Conservation (phyloP, 2,329 filamentous ascomycete species). For the Beauveria varroae region DNA sequence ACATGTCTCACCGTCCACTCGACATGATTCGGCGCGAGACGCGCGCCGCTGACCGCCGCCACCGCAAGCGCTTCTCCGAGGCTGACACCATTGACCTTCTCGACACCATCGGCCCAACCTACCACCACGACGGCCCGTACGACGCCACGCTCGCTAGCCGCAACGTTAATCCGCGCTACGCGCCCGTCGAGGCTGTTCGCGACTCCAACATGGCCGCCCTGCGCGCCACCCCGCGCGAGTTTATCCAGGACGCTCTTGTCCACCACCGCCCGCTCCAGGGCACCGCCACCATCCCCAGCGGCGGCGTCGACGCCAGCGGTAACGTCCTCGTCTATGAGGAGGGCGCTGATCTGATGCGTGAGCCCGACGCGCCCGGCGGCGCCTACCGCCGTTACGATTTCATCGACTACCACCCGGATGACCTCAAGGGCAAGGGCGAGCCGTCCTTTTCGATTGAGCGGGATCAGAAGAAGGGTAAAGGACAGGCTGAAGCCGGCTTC, state of each 20-base stretch:
- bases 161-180: constrained; percentile 55
- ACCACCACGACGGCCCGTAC: constrained; percentile 88
- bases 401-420: constrained; percentile 62
- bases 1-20: constrained; percentile 58
- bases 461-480: constrained; percentile 53
- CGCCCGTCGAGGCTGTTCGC: constrained; percentile 70
- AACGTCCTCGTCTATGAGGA: constrained; percentile 72
- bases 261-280: constrained; percentile 76
- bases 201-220: constrained; percentile 69
- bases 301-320: constrained; percentile 60
- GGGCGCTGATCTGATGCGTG: constrained; percentile 78
- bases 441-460: constrained; percentile 66
- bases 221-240: constrained; percentile 71
- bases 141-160: constrained; percentile 72
- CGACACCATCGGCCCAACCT: constrained; percentile 59
- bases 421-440: constrained; percentile 78
- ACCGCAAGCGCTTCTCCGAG: constrained; percentile 56
- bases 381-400: constrained; percentile 70
- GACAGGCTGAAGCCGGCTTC: constrained; percentile 28
- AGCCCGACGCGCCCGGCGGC: constrained; percentile 59
- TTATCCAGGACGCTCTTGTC: constrained; percentile 64
- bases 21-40: constrained; percentile 57
- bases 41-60: constrained; percentile 59
- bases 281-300: constrained; percentile 67
- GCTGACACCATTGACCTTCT: constrained; percentile 77